phyloP scores from a whole-genome alignment of 2,329 filamentous ascomycete species.

The Arthrobotrys entomopaga region DNA sequence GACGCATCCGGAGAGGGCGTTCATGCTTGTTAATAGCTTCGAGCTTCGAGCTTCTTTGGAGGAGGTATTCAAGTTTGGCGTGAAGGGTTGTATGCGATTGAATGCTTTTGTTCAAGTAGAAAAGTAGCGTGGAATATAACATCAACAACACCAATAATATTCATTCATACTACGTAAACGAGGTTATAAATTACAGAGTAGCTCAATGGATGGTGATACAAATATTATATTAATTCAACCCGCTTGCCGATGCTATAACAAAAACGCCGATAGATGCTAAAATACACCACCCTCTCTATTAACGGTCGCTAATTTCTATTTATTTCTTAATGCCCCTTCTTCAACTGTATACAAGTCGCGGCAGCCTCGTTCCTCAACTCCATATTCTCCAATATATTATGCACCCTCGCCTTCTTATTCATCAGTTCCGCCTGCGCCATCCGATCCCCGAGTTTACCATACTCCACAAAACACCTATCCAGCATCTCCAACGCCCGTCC shows the following conservation, averaged over 20 bases:
- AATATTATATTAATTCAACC: neutral
- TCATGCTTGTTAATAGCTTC: no score
- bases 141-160: conserved; percentile 2
- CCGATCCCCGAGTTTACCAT: conserved; percentile 73
- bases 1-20: conserved; percentile 66
- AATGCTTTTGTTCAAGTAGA: neutral
- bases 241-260: conserved; percentile 24
- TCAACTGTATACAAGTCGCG: conserved; percentile 72
- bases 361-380: conserved; percentile 74
- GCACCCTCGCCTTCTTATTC: conserved; percentile 82
- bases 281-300: neutral
- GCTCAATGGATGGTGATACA: no score
- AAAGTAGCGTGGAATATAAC: conserved; percentile 13
- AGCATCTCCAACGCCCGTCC: conserved; percentile 71
- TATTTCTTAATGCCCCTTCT: conserved; percentile 61
- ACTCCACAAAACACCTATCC: conserved; percentile 73
- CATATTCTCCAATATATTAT: conserved; percentile 74
- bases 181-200: no score
- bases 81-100: neutral
- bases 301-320: neutral
- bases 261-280: conserved; percentile 23
- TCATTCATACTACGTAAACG: no score
- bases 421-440: conserved; percentile 80
- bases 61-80: neutral
- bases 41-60: no score